Evolutionary conservation across 768 basidiomycete genomes (phyloP).

Genomic region (Tulasnella sp.): DNA sequence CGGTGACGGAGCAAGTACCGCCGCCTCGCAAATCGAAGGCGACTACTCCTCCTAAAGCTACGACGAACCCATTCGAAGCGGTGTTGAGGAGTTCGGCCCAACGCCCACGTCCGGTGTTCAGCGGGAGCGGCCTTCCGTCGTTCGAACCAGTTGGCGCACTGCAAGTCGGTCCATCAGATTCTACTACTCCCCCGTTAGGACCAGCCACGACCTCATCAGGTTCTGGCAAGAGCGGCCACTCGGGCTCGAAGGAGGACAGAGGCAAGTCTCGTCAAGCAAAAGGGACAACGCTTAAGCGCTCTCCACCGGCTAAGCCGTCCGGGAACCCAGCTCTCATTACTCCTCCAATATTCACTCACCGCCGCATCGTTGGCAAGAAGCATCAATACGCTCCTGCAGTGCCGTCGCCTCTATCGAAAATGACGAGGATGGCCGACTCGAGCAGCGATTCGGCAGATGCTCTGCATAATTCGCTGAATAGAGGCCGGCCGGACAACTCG

Average conservation of each 20-base stretch:
- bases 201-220: neutral
- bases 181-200: slow-evolving; percentile 16
- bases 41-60: neutral
- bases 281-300: neutral
- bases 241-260: neutral
- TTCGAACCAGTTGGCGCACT: slow-evolving; percentile 15
- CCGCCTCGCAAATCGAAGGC: neutral
- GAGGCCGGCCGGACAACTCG: neutral
- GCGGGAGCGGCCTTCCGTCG: slow-evolving; percentile 16
- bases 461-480: neutral
- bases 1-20: neutral
- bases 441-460: neutral
- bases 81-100: slow-evolving; percentile 33
- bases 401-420: slow-evolving; percentile 33
- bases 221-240: neutral
- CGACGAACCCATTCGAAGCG: slow-evolving; percentile 34
- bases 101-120: slow-evolving; percentile 22
- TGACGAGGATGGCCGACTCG: slow-evolving; percentile 10
- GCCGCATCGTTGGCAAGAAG: slow-evolving; percentile 33
- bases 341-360: slow-evolving; percentile 28
- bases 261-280: neutral
- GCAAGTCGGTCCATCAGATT: slow-evolving; percentile 3
- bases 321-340: slow-evolving; percentile 10
- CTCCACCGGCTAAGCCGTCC: slow-evolving; percentile 18
- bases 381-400: slow-evolving; percentile 36